A percentile compares a stretch with the other conserved stretches of the same genome.
Conservation (phyloP, 2,329 filamentous ascomycete genomes). For the Aphanoascus verrucosus region DNA sequence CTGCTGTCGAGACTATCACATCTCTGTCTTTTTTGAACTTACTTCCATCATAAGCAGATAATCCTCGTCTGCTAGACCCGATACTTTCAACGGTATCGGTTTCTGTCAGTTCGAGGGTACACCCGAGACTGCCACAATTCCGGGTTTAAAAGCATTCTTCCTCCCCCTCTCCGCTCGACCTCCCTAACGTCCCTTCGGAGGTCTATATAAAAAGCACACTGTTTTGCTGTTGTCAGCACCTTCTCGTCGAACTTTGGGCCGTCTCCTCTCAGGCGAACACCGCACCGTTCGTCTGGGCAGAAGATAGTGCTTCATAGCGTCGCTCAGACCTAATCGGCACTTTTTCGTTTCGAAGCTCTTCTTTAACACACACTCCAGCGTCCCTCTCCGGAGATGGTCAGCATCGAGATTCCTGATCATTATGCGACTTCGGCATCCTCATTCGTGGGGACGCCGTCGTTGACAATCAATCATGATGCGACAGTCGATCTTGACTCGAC, state of each 20-base stretch:
- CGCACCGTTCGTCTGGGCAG: slow-evolving; percentile 93
- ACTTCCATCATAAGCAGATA: slow-evolving; percentile 42
- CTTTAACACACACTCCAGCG: not conserved
- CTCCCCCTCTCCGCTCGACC: slow-evolving; percentile 74
- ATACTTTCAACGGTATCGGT: slow-evolving; percentile 78
- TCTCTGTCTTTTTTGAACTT: slow-evolving; percentile 17
- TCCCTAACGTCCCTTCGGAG: slow-evolving; percentile 66
- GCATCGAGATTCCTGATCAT: slow-evolving; percentile 65
- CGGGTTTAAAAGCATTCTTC: slow-evolving; percentile 69
- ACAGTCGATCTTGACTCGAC: slow-evolving; percentile 84
- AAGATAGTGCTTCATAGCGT: slow-evolving; percentile 76
- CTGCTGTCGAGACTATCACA: slow-evolving; percentile 17
- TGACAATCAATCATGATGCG: slow-evolving; percentile 95
- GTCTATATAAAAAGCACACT: slow-evolving; percentile 44
- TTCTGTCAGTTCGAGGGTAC: slow-evolving; percentile 57
- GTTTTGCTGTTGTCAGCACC: slow-evolving; percentile 57
- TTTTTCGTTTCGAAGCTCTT: not conserved
- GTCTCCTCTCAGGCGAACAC: slow-evolving; percentile 92
- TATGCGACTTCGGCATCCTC: slow-evolving; percentile 73
- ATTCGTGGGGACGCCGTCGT: slow-evolving; percentile 66
- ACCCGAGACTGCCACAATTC: slow-evolving; percentile 66
- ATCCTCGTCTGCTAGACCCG: slow-evolving; percentile 69
- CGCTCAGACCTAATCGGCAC: slow-evolving; percentile 21
- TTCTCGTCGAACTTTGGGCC: slow-evolving; percentile 52
- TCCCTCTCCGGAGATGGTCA: slow-evolving; percentile 61